Base-by-base conservation (phyloP, 2,329 filamentous ascomycete genomes). In the Sclerotinia subarctica region DNA sequence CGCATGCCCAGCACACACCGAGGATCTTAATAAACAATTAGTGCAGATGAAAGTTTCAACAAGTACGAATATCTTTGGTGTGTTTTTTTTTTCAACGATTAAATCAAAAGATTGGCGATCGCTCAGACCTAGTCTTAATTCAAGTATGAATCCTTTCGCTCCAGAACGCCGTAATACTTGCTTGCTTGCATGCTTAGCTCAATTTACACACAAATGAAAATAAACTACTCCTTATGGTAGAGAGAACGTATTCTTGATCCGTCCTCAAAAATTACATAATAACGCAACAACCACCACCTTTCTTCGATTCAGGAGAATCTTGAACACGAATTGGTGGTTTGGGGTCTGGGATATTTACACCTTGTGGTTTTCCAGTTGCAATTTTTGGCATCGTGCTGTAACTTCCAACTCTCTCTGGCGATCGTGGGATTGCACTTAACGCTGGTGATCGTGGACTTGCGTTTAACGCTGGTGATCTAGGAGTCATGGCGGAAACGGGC, bases 221-320 rank as follows among this genome's bases (percentile, higher is more conserved):
- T 21, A 56, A 42, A 46, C 42, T 15, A 64, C 21, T 35, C 44
- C 46, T 29, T 62, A 51, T 51, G 58, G 29, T 62, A 29, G 24
- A 51, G n/a, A 62, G 46, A 51, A 62, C 44, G 58, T 35, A 49
- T 62, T 62, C 58, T 46, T 38, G 8, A 49, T 60, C 21, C 35
- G 38, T 53, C 32, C 49, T 47, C 52, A 46, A 57, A 46, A 21
- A 13, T 52, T 68, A 85, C 83, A 85, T 85, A 70, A 85, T 78
- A 62, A 82, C 77, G 71, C 83, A 85, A 77, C 83, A 85, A 58
- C 81, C 82, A 71, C 83, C 84, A 11, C 73, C 72, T 5, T 76
- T 81, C 72, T 80, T 81, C 73, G 81, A 81, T 60, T 87, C 83
- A 15, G 81, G 81, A 5, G 83, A 81, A 60, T 88, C 82, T 56